Evolutionary conservation across 1,284 basidiomycete species (phyloP).

Genomic region (Bondarzewia mesenterica): DNA sequence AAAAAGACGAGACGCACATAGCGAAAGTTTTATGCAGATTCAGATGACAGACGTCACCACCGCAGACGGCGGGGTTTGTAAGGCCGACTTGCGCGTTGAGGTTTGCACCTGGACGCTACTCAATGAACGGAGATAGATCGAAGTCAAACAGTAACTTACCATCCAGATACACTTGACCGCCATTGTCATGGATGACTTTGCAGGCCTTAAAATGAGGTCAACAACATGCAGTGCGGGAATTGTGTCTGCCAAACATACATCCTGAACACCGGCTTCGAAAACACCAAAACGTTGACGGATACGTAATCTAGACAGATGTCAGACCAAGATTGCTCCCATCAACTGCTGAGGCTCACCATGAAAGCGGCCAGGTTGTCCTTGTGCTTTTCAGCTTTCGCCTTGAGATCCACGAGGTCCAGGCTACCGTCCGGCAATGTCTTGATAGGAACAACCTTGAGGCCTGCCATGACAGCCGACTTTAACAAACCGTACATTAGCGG

Average conservation of each 20-base stretch:
- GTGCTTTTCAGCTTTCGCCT: constrained; percentile 84
- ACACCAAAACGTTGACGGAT: constrained; percentile 97
- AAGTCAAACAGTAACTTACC: constrained; percentile 33
- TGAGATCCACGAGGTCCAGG: constrained; percentile 83
- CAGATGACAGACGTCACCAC: constrained; percentile 96
- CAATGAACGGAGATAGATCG: not conserved
- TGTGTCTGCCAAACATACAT: constrained; percentile 33
- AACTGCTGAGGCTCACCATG: constrained; percentile 63
- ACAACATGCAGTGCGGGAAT: not conserved
- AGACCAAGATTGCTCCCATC: not conserved
- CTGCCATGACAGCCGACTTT: constrained; percentile 96
- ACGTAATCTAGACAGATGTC: constrained; percentile 58
- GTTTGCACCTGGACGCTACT: constrained; percentile 60
- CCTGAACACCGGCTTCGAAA: constrained; percentile 88
- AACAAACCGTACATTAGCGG: not conserved
- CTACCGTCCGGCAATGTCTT: constrained; percentile 86
- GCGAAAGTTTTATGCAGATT: constrained; percentile 97
- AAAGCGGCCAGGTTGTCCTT: constrained; percentile 90
- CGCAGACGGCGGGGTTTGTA: constrained; percentile 92
- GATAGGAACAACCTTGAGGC: constrained; percentile 91
- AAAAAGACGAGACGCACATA: constrained; percentile 45
- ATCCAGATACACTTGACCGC: constrained; percentile 97
- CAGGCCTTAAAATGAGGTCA: constrained; percentile 51
- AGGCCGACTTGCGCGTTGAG: constrained; percentile 94
- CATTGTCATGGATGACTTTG: constrained; percentile 89